Conservation (phyloP, 805 yeast species). For the Candida broadrunensis region DNA sequence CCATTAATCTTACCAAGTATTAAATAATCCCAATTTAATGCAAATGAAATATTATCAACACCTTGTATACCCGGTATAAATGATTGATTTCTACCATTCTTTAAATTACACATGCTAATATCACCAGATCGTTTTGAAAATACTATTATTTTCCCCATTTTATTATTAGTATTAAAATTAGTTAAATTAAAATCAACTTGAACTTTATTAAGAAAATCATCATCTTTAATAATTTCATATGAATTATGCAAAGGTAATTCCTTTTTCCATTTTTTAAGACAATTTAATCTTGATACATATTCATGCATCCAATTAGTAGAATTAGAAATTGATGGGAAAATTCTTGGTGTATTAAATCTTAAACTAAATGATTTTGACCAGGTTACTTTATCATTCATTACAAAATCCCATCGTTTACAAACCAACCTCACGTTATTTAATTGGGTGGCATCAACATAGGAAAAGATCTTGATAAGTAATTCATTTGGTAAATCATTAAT, state of each 20-base stretch:
- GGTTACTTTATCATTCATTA: slow-evolving; percentile 42
- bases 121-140: slow-evolving; percentile 26
- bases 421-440: slow-evolving; percentile 41
- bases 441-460: slow-evolving; percentile 44
- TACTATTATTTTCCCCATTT: slow-evolving; percentile 18
- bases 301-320: slow-evolving; percentile 47
- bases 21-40: slow-evolving; percentile 31
- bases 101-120: slow-evolving; percentile 26
- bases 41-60: slow-evolving; percentile 4
- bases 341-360: slow-evolving; percentile 31
- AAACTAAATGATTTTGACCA: slow-evolving; percentile 47
- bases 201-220: slow-evolving; percentile 9
- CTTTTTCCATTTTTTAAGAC: slow-evolving; percentile 38
- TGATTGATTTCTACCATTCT: slow-evolving; percentile 35
- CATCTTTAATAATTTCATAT: slow-evolving; percentile 25
- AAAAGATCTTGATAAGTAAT: slow-evolving; percentile 42
- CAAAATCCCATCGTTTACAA: slow-evolving; percentile 46
- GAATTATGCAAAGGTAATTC: slow-evolving; percentile 23
- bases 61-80: slow-evolving; percentile 30
- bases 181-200: slow-evolving; percentile 8
- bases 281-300: slow-evolving; percentile 36
- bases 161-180: slow-evolving; percentile 21
- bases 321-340: slow-evolving; percentile 45
- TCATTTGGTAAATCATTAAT: slow-evolving; percentile 46
- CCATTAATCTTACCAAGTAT: slow-evolving; percentile 27